Evolutionary conservation across 306 rosid genomes (phyloP), one percentile per base, ranked within the genome.

Genomic region (Lagenaria siceraria): DNA sequence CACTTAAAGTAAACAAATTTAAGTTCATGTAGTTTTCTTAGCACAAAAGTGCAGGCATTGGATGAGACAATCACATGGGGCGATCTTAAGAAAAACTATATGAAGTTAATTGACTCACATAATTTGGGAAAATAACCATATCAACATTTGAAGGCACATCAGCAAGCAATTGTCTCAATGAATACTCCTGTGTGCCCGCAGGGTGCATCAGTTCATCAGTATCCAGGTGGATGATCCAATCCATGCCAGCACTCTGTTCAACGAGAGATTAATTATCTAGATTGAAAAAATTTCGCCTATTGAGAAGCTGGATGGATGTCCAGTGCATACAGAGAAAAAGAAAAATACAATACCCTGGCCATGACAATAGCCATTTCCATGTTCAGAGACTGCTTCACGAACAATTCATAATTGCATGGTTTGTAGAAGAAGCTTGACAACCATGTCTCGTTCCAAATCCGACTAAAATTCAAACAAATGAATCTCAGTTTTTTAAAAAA

Each of bases 371-470:
- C 99, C 97, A 92, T 95, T 87, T 95, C 99, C 99, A 95, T 95
- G 81, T 95, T 95, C 58, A 95, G 86, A 61, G 97, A 88, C 79
- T 92, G 98, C 89, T 95, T 95, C 90, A 92, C 99, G 84, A 95
- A 95, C 86, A 95, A 87, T 86, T 95, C 99, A 78, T 95, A 83
- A 81, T 95, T 95, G 80, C 98, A 95, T 10, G 99, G 99, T 83
- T 95, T 95, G 87, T 90, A 92, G 89, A 95, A 95, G 90, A 95
- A 95, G 84, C 87, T 88, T n/a, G 97, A 81, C 87, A 95, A 80
- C 99, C 97, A 95, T 77, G 96, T 89, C 87, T 95, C 99, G 4
- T 95, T 95, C 98, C 99, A 95, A 77, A 95, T 95, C 80, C 98
- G 98, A 77, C 99, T 92, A 86, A 80, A 80, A 42, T 17, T 25